These are phyloP conservation scores for Chaetomium tenue DNA, from an alignment of 495 filamentous ascomycete genomes.

Conservation along the genomic window DNA sequence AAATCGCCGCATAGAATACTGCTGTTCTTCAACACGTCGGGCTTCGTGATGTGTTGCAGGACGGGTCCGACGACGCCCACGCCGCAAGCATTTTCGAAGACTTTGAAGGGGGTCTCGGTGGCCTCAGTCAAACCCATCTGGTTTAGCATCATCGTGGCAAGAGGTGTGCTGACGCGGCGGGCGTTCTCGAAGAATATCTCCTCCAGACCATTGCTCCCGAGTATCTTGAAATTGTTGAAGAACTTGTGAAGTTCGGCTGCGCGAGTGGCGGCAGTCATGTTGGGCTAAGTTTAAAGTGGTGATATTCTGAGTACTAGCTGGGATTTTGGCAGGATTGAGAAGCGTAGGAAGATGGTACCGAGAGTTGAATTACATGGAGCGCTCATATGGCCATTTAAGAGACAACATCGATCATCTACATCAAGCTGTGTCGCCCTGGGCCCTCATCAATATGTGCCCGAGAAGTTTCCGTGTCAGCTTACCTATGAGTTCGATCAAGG, in stretches of 20 bases:
- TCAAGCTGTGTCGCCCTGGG: background rate
- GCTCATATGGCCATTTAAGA: background rate
- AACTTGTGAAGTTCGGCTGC: conserved; percentile 33
- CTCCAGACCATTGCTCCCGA: conserved; percentile 24
- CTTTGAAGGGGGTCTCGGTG: conserved; percentile 34
- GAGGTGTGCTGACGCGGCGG: conserved; percentile 38
- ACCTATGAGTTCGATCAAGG: background rate
- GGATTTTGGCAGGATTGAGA: background rate
- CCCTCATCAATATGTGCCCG: too few relatives aligned
- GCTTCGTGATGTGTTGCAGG: conserved; percentile 33
- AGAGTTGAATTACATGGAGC: background rate
- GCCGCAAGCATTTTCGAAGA: conserved; percentile 47
- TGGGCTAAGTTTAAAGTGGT: conserved; percentile 1
- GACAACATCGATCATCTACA: background rate
- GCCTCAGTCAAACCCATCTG: conserved; percentile 38
- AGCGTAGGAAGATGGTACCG: background rate
- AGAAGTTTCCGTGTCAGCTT: conserved; percentile 19
- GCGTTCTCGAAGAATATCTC: conserved; percentile 31
- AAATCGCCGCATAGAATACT: conserved; percentile 44
- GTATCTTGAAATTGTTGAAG: conserved; percentile 27
- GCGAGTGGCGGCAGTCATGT: conserved; percentile 20
- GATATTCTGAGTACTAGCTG: background rate
- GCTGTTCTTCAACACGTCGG: conserved; percentile 36
- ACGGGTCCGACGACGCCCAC: conserved; percentile 40
- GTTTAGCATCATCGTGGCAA: conserved; percentile 34